Evolutionary conservation across 345 rosid species (phyloP).

Genomic region (Anastatica hierochuntica): DNA sequence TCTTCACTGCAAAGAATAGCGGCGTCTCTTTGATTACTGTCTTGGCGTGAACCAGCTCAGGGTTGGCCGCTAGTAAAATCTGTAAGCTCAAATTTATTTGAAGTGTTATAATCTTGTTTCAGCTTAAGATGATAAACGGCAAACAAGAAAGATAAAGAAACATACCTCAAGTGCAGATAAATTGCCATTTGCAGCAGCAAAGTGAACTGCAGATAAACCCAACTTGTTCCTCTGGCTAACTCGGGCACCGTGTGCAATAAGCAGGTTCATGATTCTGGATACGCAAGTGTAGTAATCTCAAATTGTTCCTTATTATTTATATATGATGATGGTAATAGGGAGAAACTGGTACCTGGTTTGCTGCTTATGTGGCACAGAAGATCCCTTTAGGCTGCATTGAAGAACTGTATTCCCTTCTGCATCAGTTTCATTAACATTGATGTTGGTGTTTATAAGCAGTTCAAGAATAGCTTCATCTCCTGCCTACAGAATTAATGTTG

Average conservation of each 20-base stretch:
- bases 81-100: slow-evolving; percentile 23
- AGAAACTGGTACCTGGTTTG: slow-evolving; percentile 44
- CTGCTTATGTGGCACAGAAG: slow-evolving; percentile 41
- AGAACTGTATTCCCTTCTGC: slow-evolving; percentile 68
- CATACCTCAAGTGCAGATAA: slow-evolving; percentile 53
- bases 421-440: slow-evolving; percentile 51
- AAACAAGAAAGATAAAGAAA: background rate
- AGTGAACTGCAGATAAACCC: slow-evolving; percentile 60
- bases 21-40: slow-evolving; percentile 76
- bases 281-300: slow-evolving; percentile 1
- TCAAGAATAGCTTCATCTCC: slow-evolving; percentile 65
- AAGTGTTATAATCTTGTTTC: slow-evolving; percentile 7
- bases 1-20: slow-evolving; percentile 67
- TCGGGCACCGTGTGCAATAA: slow-evolving; percentile 51
- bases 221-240: slow-evolving; percentile 50
- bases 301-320: background rate
- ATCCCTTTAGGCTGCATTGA: slow-evolving; percentile 56
- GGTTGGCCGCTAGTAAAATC: slow-evolving; percentile 44
- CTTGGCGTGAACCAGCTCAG: slow-evolving; percentile 39
- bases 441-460: slow-evolving; percentile 50
- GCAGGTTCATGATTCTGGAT: slow-evolving; percentile 53
- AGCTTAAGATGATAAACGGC: background rate
- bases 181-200: slow-evolving; percentile 80
- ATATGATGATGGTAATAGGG: slow-evolving; percentile 4
- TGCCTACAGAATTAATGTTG: slow-evolving; percentile 32